Base-by-base conservation (phyloP, 2,329 filamentous ascomycete genomes). In the Fusarium nodosum region DNA sequence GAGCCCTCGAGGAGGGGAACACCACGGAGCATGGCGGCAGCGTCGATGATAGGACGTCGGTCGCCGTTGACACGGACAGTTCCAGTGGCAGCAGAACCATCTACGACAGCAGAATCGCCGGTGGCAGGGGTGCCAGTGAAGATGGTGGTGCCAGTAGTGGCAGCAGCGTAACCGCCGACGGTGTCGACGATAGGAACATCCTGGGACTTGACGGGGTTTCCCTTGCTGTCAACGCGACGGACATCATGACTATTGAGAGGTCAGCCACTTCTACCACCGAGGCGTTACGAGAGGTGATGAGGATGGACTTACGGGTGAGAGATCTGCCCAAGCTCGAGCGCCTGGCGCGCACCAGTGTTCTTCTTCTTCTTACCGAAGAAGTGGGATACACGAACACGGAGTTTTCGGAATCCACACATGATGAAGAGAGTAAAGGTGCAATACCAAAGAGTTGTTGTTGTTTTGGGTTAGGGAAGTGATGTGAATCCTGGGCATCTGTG, bases 261-360 rank as follows among this genome's bases (percentile, higher is more conserved):
- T 51, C 34, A 51, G 48, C 34, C n/a, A 26, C 18, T 24, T 42
- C 48, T 22, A 44, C 26, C 34, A 8, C 9, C 5, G 3, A 33
- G 12, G 34, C 2, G 28, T 24, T 33, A 33, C 0, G 15, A 26
- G 44, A 4, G 26, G 7, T 22, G 22, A 12, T 13, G 24, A 5
- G 41, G n/a, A 22, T 57, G 9, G 44, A 69, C 69, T 57, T 72
- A 71, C 69, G 50, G 38, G 3, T 15, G 13, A 0, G 38, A 51
- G 0, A 65, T 58, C 0, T 36, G 33, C 0, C 18, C 34, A 2
- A 12, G 33, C 7, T 51, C 9, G 2, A n/a, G 0, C 22, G 24
- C 2, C 13, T 31, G 20, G 3, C 12, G 24, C 5, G n/a, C n/a
- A 2, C 24, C 16, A 13, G 7, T 28, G 1, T 47, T 12, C 0